Evolutionary conservation across 2,329 filamentous ascomycete genomes (phyloP), one percentile per base, ranked within the genome.

Genomic region (Aspergillus brasiliensis): DNA sequence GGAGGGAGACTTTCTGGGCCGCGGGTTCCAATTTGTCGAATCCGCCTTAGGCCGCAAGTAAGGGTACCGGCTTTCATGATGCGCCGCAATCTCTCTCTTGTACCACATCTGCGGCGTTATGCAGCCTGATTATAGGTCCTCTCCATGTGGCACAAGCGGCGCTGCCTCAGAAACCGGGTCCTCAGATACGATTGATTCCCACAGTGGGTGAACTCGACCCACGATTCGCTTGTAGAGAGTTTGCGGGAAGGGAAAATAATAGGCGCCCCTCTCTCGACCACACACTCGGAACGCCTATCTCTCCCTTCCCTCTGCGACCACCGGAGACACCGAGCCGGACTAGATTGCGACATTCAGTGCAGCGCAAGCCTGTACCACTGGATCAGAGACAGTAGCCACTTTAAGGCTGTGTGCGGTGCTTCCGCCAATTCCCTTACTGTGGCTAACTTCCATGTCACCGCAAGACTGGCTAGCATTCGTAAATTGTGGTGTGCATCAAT

Each of bases 161-260:
- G 44, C 44, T 25, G 44, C 15, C 25, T 28, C 46, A 49, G 46
- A 15, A 17, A 31, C 27, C 19, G 15, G n/a, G 25, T 28, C 25
- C 19, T 31, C 40, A 44, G 40, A 13, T 49, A 31, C 46, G 8
- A 49, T 28, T 8, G 46, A 11, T 17, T 28, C 28, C 10, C 46
- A 49, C 19, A 25, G 46, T 49, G 46, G 46, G 46, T 49, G 46
- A 49, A 17, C 15, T n/a, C 25, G 15, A 49, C 8, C 46, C 25
- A 28, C 46, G 46, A 49, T 49, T 49, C 46, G 46, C 46, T 49
- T 49, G 28, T 49, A 49, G 46, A 28, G 46, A 48, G 23, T 49
- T 28, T 31, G 46, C 46, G 46, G 46, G 46, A 49, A 49, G 46
- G 46, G 27, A 21, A 23, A 21, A 23, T 10, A 49, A 28, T 49